These are phyloP conservation scores for Metschnikowia rubicola DNA, from an alignment of 805 yeast genomes.

Conservation along the genomic window DNA sequence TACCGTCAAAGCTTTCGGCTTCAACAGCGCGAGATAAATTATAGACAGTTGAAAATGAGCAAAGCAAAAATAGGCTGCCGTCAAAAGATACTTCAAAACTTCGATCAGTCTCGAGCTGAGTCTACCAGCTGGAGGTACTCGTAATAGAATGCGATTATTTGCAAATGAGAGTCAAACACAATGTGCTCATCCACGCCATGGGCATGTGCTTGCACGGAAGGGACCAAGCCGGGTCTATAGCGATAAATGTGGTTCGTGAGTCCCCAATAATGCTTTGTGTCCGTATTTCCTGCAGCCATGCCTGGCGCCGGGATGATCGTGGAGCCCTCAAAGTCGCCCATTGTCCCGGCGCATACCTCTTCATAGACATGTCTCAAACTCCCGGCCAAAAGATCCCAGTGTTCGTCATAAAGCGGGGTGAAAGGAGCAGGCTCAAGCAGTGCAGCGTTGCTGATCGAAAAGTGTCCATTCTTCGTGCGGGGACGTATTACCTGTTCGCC, in stretches of 20 bases:
- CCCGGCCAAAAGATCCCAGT: constrained; percentile 43
- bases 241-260: constrained; percentile 60
- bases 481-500: constrained; percentile 5
- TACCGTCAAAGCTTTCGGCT: no score
- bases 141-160: constrained; percentile 50
- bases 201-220: constrained; percentile 8
- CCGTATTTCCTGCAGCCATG: constrained; percentile 70
- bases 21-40: no score
- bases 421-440: constrained; percentile 13
- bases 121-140: constrained; percentile 20
- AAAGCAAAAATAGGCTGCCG: no score
- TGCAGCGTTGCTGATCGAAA: constrained; percentile 3
- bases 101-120: neutral
- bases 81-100: no score
- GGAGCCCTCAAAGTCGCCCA: constrained; percentile 17
- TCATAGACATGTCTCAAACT: constrained; percentile 44
- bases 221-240: constrained; percentile 45
- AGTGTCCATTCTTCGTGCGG: constrained; percentile 3
- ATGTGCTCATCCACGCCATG: constrained; percentile 62
- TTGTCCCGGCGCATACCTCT: constrained; percentile 34
- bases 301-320: constrained; percentile 51
- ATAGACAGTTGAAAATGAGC: no score
- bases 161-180: constrained; percentile 53
- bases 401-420: constrained; percentile 23
- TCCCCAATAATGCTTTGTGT: constrained; percentile 63